phyloP scores from a whole-genome alignment of 148 eudicot species.

The Drosera capensis region DNA sequence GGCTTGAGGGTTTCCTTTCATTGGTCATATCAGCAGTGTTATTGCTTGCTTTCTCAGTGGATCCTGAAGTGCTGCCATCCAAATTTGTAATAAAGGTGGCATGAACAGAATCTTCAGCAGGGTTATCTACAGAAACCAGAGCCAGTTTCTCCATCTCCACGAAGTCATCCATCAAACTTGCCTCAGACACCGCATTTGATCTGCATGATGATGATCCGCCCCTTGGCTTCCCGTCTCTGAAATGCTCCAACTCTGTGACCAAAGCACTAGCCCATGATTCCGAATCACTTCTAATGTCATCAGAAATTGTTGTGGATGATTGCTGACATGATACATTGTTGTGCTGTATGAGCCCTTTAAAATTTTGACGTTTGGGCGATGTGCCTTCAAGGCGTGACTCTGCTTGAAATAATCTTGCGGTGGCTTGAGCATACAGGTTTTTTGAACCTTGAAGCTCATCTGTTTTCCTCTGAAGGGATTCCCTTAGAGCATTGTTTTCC shows the following conservation, averaged over 20 bases:
- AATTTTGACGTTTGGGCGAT: constrained; percentile 16
- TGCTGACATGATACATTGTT: constrained; percentile 17
- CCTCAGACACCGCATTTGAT: constrained; percentile 43
- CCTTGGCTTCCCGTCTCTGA: constrained; percentile 28
- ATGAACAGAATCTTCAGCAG: constrained; percentile 15
- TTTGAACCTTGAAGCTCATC: constrained; percentile 36
- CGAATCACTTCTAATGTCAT: constrained; percentile 51
- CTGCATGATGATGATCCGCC: constrained; percentile 17
- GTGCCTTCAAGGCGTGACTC: constrained; percentile 32
- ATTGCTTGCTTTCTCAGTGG: not conserved
- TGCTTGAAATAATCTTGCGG: constrained; percentile 30
- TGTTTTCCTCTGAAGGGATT: constrained; percentile 30
- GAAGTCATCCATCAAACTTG: constrained; percentile 89
- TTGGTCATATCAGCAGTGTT: constrained; percentile 22
- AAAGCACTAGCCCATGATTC: constrained; percentile 57
- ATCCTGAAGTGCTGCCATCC: not conserved
- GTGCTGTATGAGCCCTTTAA: constrained; percentile 11
- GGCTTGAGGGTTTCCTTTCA: constrained; percentile 42
- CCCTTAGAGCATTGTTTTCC: constrained; percentile 49
- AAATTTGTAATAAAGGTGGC: not conserved
- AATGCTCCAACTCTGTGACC: constrained; percentile 42
- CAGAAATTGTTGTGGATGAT: constrained; percentile 40
- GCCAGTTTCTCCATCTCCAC: constrained; percentile 95
- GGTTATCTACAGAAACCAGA: constrained; percentile 41
- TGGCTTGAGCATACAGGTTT: constrained; percentile 20